phyloP scores from a whole-genome alignment of 139 green algal genomes.

The Chlamydomonas urium region DNA sequence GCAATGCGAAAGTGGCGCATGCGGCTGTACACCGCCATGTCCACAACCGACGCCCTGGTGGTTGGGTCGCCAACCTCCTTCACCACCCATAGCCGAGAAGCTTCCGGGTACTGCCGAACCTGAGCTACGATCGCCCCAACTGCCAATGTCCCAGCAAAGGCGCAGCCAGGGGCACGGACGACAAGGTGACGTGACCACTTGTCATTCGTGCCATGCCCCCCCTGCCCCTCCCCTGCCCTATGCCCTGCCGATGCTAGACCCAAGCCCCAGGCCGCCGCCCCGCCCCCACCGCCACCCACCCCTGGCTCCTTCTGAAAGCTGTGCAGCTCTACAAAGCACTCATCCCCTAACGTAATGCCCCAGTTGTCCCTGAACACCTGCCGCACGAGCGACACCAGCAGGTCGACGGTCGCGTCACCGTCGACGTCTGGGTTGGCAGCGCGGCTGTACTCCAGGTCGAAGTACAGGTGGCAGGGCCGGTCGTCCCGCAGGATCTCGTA shows the following conservation, averaged over 20 bases:
- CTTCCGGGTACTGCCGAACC: slow-evolving; percentile 5
- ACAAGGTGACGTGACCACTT: slow-evolving; percentile 83
- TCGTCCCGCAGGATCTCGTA: slow-evolving; percentile 71
- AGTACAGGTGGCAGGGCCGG: slow-evolving; percentile 83
- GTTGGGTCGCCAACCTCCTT: not conserved
- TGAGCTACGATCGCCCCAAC: slow-evolving; percentile 26
- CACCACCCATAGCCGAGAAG: not conserved
- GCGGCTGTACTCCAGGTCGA: slow-evolving; percentile 76
- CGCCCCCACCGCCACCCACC: too few relatives aligned
- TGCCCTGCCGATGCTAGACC: slow-evolving; percentile 1
- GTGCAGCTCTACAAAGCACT: too few relatives aligned
- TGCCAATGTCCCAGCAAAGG: slow-evolving; percentile 54
- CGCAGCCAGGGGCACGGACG: slow-evolving; percentile 54
- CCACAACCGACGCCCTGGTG: not conserved
- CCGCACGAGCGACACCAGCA: slow-evolving; percentile 44
- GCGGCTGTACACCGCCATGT: slow-evolving; percentile 14
- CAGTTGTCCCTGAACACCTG: slow-evolving; percentile 7
- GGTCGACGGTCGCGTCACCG: slow-evolving; percentile 55
- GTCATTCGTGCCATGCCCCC: too few relatives aligned
- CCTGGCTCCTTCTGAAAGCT: too few relatives aligned
- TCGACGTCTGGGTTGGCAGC: slow-evolving; percentile 51
- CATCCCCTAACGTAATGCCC: too few relatives aligned
- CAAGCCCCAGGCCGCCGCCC: not conserved
- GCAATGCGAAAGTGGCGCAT: slow-evolving; percentile 62
- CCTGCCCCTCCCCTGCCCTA: not conserved